A percentile compares a stretch with the other conserved stretches of the same genome.
Conservation (phyloP, 1,284 basidiomycete species). For the Leccinum cinnamomeum region DNA sequence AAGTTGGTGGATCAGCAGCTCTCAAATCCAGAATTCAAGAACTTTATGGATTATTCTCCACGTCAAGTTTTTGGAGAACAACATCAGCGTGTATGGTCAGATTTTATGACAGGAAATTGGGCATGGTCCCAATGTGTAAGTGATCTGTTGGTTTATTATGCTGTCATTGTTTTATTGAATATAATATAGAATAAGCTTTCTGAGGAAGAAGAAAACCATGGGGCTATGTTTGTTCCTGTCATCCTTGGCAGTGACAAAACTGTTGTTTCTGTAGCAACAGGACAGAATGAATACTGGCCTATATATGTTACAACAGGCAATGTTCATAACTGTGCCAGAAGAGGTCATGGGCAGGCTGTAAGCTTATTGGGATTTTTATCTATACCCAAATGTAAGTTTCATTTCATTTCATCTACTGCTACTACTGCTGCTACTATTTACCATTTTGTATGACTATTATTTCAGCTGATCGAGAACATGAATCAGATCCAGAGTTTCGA, state of each 20-base stretch:
- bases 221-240: slow-evolving; percentile 2
- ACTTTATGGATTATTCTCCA: background rate
- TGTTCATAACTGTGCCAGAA: background rate
- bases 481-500: background rate
- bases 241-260: slow-evolving; percentile 12
- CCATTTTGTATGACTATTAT: background rate
- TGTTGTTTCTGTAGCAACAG: slow-evolving; percentile 5
- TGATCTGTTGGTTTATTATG: background rate
- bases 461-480: background rate
- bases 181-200: background rate
- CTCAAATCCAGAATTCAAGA: background rate
- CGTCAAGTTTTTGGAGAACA: background rate
- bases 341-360: background rate
- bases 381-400: background rate
- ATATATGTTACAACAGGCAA: background rate
- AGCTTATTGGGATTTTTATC: background rate
- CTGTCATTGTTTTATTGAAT: background rate
- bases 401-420: too few relatives aligned
- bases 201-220: background rate
- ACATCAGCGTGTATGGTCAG: background rate
- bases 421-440: too few relatives aligned
- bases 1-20: too few relatives aligned
- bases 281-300: slow-evolving; percentile 1
- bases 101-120: background rate
- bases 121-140: background rate